These are phyloP conservation scores for Phytophthora ramorum DNA, from an alignment of 352 stramenopile species.

Conservation along the genomic window DNA sequence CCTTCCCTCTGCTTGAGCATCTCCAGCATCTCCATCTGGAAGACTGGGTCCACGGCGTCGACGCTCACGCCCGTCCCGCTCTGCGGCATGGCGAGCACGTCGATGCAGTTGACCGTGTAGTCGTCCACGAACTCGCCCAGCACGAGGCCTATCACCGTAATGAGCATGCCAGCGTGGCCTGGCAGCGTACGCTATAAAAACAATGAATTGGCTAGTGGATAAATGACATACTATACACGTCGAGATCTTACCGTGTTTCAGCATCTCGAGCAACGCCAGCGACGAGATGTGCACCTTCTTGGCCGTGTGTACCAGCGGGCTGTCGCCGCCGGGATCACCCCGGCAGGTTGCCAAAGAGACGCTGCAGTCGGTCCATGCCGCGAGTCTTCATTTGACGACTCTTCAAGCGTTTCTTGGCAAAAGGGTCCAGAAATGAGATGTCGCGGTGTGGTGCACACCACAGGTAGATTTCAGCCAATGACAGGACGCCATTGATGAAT, in stretches of 20 bases:
- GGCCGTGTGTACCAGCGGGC: constrained; percentile 95
- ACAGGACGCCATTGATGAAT: background rate
- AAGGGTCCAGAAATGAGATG: constrained; percentile 41
- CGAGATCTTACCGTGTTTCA: constrained; percentile 95
- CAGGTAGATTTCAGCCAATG: constrained; percentile 3
- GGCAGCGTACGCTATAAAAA: background rate
- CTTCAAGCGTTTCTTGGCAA: constrained; percentile 29
- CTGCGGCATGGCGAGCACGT: constrained; percentile 99
- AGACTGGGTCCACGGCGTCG: constrained; percentile 99
- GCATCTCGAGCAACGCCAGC: constrained; percentile 99
- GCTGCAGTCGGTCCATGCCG: constrained; percentile 85
- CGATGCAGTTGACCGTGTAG: constrained; percentile 99
- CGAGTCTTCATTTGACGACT: too few relatives aligned
- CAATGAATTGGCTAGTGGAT: constrained; percentile 6
- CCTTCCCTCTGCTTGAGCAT: constrained; percentile 99
- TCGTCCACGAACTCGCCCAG: constrained; percentile 99
- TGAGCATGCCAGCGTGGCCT: constrained; percentile 97
- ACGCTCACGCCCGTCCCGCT: constrained; percentile 95
- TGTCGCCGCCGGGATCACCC: constrained; percentile 82
- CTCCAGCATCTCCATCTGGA: constrained; percentile 99
- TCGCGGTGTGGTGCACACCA: constrained; percentile 26
- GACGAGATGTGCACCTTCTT: constrained; percentile 99
- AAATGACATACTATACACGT: background rate
- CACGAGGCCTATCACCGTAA: constrained; percentile 99
- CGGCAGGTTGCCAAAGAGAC: constrained; percentile 87